These are phyloP conservation scores for Rehmannia glutinosa DNA, from an alignment of 257 asterid genomes.

Conservation along the genomic window DNA sequence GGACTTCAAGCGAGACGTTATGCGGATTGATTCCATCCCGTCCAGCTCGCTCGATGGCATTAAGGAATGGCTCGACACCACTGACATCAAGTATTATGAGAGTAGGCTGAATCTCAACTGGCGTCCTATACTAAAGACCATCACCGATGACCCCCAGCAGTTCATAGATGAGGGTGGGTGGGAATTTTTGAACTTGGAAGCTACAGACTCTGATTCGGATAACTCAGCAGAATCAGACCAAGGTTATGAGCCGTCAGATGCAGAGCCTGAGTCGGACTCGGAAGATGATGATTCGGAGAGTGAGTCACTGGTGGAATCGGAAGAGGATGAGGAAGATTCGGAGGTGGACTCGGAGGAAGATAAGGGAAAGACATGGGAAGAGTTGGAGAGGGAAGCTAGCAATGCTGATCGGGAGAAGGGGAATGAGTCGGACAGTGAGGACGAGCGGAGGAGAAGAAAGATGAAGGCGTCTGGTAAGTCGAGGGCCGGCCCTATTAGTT, in stretches of 20 bases:
- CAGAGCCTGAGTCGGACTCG: slow-evolving; percentile 62
- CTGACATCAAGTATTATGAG: slow-evolving; percentile 74
- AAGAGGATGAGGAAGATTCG: slow-evolving; percentile 58
- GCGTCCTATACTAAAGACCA: slow-evolving; percentile 59
- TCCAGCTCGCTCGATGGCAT: slow-evolving; percentile 59
- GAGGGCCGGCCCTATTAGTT: slow-evolving; percentile 38
- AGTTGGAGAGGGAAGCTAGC: slow-evolving; percentile 76
- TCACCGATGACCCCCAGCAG: slow-evolving; percentile 61
- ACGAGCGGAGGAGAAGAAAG: slow-evolving; percentile 63
- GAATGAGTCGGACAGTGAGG: slow-evolving; percentile 72
- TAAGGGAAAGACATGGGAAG: slow-evolving; percentile 81
- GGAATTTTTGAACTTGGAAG: slow-evolving; percentile 83
- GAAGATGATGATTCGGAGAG: slow-evolving; percentile 66
- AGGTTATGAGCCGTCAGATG: slow-evolving; percentile 70
- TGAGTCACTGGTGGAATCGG: slow-evolving; percentile 69
- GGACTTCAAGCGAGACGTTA: slow-evolving; percentile 67
- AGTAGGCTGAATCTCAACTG: slow-evolving; percentile 80
- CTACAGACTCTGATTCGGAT: slow-evolving; percentile 60
- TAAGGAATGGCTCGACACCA: slow-evolving; percentile 77
- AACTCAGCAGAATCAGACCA: slow-evolving; percentile 57
- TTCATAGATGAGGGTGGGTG: slow-evolving; percentile 77
- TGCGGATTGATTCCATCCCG: slow-evolving; percentile 73
- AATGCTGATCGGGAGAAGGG: slow-evolving; percentile 69
- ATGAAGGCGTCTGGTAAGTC: slow-evolving; percentile 54
- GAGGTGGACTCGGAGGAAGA: slow-evolving; percentile 59